Evolutionary conservation across 164 flowering plant species (phyloP).

Genomic region (Protea cynaroides): DNA sequence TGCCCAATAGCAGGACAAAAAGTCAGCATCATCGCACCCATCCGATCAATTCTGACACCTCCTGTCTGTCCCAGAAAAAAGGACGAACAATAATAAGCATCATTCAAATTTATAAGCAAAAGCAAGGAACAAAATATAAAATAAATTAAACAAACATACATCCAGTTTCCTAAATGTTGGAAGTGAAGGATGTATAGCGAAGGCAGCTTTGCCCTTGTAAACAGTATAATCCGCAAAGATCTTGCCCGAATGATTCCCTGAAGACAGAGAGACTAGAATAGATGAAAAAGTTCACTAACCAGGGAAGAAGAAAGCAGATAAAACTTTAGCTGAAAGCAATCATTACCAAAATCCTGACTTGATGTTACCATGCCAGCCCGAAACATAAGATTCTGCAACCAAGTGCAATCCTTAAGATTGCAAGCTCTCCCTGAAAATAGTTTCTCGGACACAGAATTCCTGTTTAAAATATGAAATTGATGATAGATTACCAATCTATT

Average conservation of each 20-base stretch:
- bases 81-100: constrained; percentile 1
- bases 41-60: constrained; percentile 37
- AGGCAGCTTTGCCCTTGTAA: constrained; percentile 89
- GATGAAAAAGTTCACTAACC: background rate
- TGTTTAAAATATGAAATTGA: constrained; percentile 7
- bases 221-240: constrained; percentile 46
- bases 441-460: constrained; percentile 19
- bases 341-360: constrained; percentile 10
- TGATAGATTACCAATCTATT: no score
- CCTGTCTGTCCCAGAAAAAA: constrained; percentile 41
- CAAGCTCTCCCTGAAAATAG: constrained; percentile 11
- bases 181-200: constrained; percentile 43
- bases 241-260: constrained; percentile 21
- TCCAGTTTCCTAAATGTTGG: constrained; percentile 51
- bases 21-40: constrained; percentile 52
- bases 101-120: background rate
- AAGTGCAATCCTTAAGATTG: constrained; percentile 13
- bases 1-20: constrained; percentile 70
- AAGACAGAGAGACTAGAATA: constrained; percentile 3
- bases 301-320: background rate
- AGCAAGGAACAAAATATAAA: constrained; percentile 1
- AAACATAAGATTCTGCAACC: constrained; percentile 13
- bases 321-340: constrained; percentile 17
- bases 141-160: constrained; percentile 30
- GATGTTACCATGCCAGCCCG: constrained; percentile 29